phyloP scores from a whole-genome alignment of 345 rosid genomes.

The Boechera divaricarpa region DNA sequence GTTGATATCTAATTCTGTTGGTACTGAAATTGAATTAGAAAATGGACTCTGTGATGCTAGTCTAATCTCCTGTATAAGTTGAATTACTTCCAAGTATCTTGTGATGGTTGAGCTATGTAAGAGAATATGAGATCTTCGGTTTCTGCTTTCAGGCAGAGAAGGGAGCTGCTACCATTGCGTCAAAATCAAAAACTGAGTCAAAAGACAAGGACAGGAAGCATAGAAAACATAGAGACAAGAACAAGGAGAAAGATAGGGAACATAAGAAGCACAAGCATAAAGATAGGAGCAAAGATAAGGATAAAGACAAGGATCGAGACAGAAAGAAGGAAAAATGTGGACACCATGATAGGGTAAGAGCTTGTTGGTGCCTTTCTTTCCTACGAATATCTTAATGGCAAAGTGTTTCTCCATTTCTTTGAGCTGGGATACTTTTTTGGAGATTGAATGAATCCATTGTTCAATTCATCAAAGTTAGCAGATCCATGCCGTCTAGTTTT shows the following conservation, averaged over 20 bases:
- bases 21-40: no score
- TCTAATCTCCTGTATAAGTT: neutral
- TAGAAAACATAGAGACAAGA: slow-evolving; percentile 81
- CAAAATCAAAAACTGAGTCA: slow-evolving; percentile 69
- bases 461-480: neutral
- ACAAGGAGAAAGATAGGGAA: slow-evolving; percentile 81
- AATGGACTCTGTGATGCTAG: neutral
- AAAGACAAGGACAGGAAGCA: slow-evolving; percentile 88
- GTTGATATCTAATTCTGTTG: no score
- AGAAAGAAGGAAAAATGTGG: slow-evolving; percentile 78
- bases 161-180: slow-evolving; percentile 67
- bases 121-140: neutral
- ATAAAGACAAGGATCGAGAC: slow-evolving; percentile 75
- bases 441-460: neutral
- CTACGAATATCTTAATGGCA: neutral
- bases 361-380: slow-evolving; percentile 25
- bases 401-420: neutral
- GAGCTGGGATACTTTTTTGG: neutral
- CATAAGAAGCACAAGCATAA: slow-evolving; percentile 89
- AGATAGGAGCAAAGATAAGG: slow-evolving; percentile 82
- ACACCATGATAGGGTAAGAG: slow-evolving; percentile 73
- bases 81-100: slow-evolving; percentile 5
- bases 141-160: slow-evolving; percentile 62
- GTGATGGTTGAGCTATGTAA: slow-evolving; percentile 15
- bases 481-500: neutral